A percentile compares a stretch with the other conserved stretches of the same genome.
phyloP scores from a whole-genome alignment of 2,329 filamentous ascomycete species.

The Pyricularia sp. region DNA sequence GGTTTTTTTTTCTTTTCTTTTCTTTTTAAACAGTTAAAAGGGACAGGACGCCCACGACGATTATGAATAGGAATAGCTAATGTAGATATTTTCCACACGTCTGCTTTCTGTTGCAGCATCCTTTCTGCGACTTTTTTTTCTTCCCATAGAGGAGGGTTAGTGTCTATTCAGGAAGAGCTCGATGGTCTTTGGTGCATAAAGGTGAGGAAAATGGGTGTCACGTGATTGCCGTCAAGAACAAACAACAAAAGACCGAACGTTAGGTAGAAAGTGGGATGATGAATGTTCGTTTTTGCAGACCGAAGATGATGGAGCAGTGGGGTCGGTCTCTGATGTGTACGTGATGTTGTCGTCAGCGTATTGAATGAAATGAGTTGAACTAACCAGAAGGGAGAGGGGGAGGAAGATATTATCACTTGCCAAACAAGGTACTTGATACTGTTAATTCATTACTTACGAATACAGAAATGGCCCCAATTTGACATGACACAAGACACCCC shows the following conservation, averaged over 20 bases:
- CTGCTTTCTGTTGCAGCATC: background rate
- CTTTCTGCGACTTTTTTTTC: no score
- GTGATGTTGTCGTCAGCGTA: no score
- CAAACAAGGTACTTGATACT: background rate
- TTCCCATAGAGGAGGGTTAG: background rate
- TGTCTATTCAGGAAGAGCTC: background rate
- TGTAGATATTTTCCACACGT: background rate
- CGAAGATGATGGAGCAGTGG: no score
- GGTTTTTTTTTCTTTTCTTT: no score
- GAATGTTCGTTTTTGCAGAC: no score
- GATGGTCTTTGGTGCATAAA: background rate
- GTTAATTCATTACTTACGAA: background rate
- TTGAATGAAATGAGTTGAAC: no score
- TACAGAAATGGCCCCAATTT: background rate
- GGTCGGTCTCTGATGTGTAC: no score
- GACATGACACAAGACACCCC: background rate
- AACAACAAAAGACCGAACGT: background rate
- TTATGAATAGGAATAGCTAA: background rate
- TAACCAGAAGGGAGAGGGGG: background rate
- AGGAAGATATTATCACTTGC: background rate
- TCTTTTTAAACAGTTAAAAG: background rate
- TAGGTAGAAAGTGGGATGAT: no score
- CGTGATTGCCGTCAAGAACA: background rate
- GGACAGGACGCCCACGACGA: background rate
- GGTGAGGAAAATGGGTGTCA: background rate